A percentile compares a stretch with the other conserved stretches of the same genome.
These are phyloP conservation scores for Acer saccharum DNA, from an alignment of 345 rosid genomes.

Conservation along the genomic window DNA sequence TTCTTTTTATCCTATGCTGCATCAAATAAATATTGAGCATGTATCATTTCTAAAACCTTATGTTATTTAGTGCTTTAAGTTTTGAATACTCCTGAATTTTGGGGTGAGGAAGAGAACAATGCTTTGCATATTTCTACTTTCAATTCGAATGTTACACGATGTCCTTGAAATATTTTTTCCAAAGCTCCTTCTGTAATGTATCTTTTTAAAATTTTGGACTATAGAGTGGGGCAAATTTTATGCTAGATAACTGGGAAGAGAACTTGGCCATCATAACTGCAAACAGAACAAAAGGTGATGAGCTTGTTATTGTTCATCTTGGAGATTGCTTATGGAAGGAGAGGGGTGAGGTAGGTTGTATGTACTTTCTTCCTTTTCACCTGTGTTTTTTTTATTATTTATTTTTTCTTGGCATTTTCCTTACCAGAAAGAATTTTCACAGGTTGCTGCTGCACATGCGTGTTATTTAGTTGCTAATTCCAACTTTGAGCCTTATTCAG, in stretches of 20 bases:
- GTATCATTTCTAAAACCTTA: not conserved
- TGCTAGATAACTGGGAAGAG: constrained; percentile 50
- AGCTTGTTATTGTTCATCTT: constrained; percentile 43
- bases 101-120: not conserved
- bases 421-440: constrained; percentile 22
- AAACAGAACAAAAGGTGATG: constrained; percentile 49
- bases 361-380: constrained; percentile 13
- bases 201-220: constrained; percentile 10
- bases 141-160: not conserved
- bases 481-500: constrained; percentile 72
- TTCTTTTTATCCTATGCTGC: not conserved
- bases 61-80: not conserved
- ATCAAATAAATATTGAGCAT: not conserved
- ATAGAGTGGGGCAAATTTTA: constrained; percentile 34
- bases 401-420: not conserved
- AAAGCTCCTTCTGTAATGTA: not conserved
- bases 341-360: constrained; percentile 40
- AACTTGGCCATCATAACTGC: constrained; percentile 49
- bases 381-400: not conserved
- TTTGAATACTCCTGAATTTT: not conserved
- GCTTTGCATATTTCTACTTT: not conserved
- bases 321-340: constrained; percentile 55
- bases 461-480: constrained; percentile 76
- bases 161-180: not conserved
- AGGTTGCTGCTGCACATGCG: constrained; percentile 71